Conservation (phyloP, 139 green algal species). For the Coelastrella sp. region DNA sequence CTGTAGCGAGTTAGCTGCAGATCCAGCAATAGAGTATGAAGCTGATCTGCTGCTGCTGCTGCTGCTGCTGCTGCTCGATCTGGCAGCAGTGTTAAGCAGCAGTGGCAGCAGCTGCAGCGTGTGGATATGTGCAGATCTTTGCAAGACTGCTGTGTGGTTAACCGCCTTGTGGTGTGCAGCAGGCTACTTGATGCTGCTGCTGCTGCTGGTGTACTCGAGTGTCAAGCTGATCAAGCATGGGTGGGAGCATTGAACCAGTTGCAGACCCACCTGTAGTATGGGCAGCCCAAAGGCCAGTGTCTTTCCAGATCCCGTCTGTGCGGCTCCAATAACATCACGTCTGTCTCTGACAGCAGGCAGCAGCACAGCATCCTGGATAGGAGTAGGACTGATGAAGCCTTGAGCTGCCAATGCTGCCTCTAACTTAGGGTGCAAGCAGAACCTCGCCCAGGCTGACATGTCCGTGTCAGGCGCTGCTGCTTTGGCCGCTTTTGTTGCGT, state of each 20-base stretch:
- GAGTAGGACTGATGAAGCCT: conserved; percentile 82
- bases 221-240: no score
- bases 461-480: conserved; percentile 48
- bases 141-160: no score
- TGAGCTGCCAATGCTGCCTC: conserved; percentile 51
- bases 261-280: conserved; percentile 83
- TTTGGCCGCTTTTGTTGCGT: background rate
- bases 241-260: no score
- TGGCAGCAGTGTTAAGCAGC: no score
- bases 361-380: conserved; percentile 87
- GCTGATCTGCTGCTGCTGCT: no score
- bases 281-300: conserved; percentile 98
- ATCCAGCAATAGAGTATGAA: no score
- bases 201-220: no score
- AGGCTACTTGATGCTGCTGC: no score
- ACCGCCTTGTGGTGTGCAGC: no score
- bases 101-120: no score
- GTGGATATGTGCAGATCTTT: no score
- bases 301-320: conserved; percentile 98
- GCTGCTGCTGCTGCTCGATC: no score
- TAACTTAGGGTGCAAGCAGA: conserved; percentile 59
- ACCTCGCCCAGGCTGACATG: conserved; percentile 61
- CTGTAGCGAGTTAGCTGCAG: background rate
- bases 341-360: conserved; percentile 76
- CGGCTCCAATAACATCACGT: conserved; percentile 94